phyloP scores from a whole-genome alignment of 371 early-diverging fungal species.

The Rhizomucor miehei region DNA sequence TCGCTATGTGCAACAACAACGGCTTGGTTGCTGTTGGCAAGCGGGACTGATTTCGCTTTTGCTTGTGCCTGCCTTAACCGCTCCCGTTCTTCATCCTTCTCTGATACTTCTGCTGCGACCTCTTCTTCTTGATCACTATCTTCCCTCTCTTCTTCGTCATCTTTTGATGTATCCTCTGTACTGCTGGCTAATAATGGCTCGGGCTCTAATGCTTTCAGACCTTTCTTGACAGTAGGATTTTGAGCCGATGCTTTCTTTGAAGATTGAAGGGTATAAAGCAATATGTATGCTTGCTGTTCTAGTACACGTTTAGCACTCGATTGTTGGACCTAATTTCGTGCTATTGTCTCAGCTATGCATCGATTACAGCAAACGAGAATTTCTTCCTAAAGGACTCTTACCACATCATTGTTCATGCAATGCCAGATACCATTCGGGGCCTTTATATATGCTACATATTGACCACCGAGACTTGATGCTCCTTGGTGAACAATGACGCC shows the following conservation, averaged over 20 bases:
- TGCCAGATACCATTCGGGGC: slow-evolving; percentile 81
- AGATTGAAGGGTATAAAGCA: slow-evolving; percentile 65
- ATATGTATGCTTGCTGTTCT: slow-evolving; percentile 72
- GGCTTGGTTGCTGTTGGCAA: slow-evolving; percentile 28
- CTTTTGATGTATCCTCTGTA: too few species aligned
- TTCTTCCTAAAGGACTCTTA: slow-evolving; percentile 35
- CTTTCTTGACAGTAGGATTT: slow-evolving; percentile 12
- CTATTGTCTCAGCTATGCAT: neutral
- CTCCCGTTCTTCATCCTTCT: slow-evolving; percentile 25
- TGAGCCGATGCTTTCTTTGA: slow-evolving; percentile 16
- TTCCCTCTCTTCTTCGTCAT: slow-evolving; percentile 18
- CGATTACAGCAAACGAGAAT: neutral
- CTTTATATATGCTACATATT: slow-evolving; percentile 80
- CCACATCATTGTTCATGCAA: slow-evolving; percentile 76
- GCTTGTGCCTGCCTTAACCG: slow-evolving; percentile 29
- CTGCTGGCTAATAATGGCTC: too few species aligned
- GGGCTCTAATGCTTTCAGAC: slow-evolving; percentile 2
- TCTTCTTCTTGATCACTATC: slow-evolving; percentile 9
- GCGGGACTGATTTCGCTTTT: slow-evolving; percentile 34
- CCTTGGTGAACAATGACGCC: slow-evolving; percentile 84
- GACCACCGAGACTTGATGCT: slow-evolving; percentile 70
- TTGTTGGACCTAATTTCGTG: slow-evolving; percentile 48
- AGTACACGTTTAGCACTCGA: slow-evolving; percentile 74
- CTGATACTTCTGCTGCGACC: slow-evolving; percentile 13
- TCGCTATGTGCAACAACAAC: slow-evolving; percentile 54